Base-by-base conservation (phyloP, 2,329 filamentous ascomycete species). In the Hymenoscyphus fructigenus region DNA sequence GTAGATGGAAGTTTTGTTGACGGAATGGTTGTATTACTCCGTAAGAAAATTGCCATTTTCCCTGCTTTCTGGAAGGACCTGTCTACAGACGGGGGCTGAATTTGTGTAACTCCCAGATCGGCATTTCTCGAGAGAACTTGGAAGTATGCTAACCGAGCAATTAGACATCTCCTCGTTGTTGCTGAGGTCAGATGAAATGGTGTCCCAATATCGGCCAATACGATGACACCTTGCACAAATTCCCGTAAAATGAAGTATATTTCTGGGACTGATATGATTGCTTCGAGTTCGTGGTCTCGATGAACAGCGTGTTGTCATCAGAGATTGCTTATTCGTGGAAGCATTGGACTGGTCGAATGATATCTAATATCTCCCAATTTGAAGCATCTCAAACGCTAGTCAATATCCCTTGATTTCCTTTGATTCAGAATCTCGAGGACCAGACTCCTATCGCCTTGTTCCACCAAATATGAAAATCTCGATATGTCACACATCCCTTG, bases 401-500 rank as follows among this genome's bases (percentile, higher is more conserved):
- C 63, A 60, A 65, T 60, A 60, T 62, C 62, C 60, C 58, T 65
- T 68, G 62, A 66, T 68, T 65, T 59, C 64, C 56, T 57, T 44
- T 65, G 61, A 61, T 61, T 60, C 62, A 63, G 65, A 58, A 65
- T 47, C 57, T 66, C 50, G 50, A 50, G 38, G 29, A 34, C 59
- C 57, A 41, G n/a, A 61, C 23, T 59, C 50, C n/a, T 65, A 58
- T 56, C 17, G 38, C 23, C 5, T 38, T 61, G 67, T 68, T 66
- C 56, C 66, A 66, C 62, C 20, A 62, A 41, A 55, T 60, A 32
- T n/a, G 23, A 53, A 60, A 47, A 65, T 66, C 63, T 65, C 47
- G 63, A 66, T n/a, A n/a, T 66, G 66, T 66, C 61, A 68, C 65
- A 69, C 69, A 66, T 64, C 66, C 66, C 68, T 69, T 67, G 63